Conservation (phyloP, 768 basidiomycete genomes). For the Saitozyma sp. region DNA sequence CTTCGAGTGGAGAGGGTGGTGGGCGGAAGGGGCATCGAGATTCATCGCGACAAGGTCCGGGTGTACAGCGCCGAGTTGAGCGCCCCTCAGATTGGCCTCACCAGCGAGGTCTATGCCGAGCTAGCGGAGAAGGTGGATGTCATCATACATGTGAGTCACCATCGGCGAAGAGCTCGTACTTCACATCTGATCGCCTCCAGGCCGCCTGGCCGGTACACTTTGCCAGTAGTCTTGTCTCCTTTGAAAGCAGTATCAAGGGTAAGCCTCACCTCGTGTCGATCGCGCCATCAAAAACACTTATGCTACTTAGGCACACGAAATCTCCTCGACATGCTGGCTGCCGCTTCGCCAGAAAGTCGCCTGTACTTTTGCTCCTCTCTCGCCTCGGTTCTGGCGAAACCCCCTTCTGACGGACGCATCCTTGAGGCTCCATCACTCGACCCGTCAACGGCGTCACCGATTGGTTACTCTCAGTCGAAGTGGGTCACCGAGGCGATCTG, state of each 20-base stretch:
- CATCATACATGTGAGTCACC: conserved; percentile 39
- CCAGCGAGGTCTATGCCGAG: conserved; percentile 10
- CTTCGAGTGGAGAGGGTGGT: conserved; percentile 18
- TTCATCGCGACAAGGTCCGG: conserved; percentile 3
- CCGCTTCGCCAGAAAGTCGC: conserved; percentile 6
- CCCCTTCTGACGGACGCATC: conserved; percentile 5
- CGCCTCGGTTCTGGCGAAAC: conserved; percentile 39
- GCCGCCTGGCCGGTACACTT: conserved; percentile 51
- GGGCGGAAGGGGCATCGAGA: background rate
- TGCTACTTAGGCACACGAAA: conserved; percentile 28
- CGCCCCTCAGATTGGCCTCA: conserved; percentile 26
- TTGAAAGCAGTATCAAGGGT: conserved; percentile 46
- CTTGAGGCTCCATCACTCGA: conserved; percentile 33
- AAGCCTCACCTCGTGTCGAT: background rate
- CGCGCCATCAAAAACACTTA: background rate
- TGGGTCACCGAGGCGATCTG: conserved; percentile 50
- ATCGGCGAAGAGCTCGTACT: background rate
- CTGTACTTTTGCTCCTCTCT: conserved; percentile 51
- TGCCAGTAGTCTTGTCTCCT: conserved; percentile 41
- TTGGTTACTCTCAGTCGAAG: conserved; percentile 52
- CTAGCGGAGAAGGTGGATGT: conserved; percentile 19
- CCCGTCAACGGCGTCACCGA: conserved; percentile 39
- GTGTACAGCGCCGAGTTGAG: conserved; percentile 24
- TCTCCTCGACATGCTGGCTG: conserved; percentile 26
- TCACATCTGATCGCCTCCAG: conserved; percentile 13